Evolutionary conservation across 371 early-diverging fungal genomes (phyloP).

Genomic region (Zychaea mexicana): DNA sequence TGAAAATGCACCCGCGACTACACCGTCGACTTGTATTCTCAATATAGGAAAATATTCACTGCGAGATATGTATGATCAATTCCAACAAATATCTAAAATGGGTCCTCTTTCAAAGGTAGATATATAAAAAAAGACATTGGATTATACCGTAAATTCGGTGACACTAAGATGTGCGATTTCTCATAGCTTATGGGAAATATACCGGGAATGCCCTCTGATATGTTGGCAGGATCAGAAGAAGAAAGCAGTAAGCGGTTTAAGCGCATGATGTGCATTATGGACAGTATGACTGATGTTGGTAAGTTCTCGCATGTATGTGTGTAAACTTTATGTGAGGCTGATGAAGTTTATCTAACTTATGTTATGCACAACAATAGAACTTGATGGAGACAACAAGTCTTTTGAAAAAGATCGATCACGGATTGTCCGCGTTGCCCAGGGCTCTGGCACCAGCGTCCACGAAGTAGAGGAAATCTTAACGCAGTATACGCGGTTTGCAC

Average conservation of each 20-base stretch:
- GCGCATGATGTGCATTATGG: constrained; percentile 95
- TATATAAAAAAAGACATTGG: not conserved
- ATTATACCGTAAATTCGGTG: not conserved
- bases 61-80: constrained; percentile 97
- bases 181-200: constrained; percentile 86
- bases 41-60: constrained; percentile 90
- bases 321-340: constrained; percentile 87
- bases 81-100: constrained; percentile 93
- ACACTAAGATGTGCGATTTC: not conserved
- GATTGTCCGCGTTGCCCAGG: constrained; percentile 88
- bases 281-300: constrained; percentile 92
- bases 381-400: constrained; percentile 90
- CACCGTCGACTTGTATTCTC: too few species aligned
- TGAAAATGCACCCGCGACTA: too few species aligned
- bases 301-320: not conserved
- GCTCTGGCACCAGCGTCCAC: constrained; percentile 85
- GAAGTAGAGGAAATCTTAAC: constrained; percentile 88
- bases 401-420: constrained; percentile 84
- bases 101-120: constrained; percentile 95
- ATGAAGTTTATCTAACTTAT: constrained; percentile 94
- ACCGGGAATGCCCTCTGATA: constrained; percentile 93
- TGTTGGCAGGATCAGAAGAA: constrained; percentile 55
- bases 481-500: constrained; percentile 86
- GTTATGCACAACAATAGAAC: constrained; percentile 61
- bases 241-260: constrained; percentile 46